Conservation (phyloP, 345 rosid species). For the Syzygium aqueum region DNA sequence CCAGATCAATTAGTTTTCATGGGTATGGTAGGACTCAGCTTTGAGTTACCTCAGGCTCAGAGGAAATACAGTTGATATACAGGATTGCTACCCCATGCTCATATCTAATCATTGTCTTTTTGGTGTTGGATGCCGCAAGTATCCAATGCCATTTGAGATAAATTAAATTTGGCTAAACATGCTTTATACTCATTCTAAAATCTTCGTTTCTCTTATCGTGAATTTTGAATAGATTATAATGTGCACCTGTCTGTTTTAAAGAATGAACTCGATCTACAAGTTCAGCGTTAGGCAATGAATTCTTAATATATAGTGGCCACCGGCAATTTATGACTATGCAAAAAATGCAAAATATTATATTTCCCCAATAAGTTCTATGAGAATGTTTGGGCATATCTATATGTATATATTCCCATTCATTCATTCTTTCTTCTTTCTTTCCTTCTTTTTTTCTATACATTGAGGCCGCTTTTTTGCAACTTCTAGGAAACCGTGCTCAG, state of each 20-base stretch:
- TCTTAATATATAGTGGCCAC: neutral
- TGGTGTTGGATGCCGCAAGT: neutral
- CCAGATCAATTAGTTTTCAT: neutral
- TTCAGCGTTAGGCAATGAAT: neutral
- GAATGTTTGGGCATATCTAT: neutral
- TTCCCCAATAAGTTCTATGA: neutral
- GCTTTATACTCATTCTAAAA: neutral
- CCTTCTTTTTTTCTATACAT: neutral
- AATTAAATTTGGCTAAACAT: neutral
- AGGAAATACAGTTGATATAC: neutral
- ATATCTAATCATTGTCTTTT: neutral
- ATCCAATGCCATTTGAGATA: neutral
- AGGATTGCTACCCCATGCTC: neutral
- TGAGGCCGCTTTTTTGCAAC: neutral
- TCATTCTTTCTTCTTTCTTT: neutral
- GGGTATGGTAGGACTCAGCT: neutral
- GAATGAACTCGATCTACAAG: neutral
- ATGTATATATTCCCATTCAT: neutral
- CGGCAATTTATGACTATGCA: neutral
- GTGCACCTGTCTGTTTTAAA: neutral
- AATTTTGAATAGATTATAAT: neutral
- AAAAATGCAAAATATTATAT: neutral
- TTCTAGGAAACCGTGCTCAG: conserved; percentile 88
- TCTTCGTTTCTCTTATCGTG: neutral
- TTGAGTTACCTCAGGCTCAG: neutral